phyloP scores from a whole-genome alignment of 1,284 basidiomycete genomes.

The Ganoderma sp. region DNA sequence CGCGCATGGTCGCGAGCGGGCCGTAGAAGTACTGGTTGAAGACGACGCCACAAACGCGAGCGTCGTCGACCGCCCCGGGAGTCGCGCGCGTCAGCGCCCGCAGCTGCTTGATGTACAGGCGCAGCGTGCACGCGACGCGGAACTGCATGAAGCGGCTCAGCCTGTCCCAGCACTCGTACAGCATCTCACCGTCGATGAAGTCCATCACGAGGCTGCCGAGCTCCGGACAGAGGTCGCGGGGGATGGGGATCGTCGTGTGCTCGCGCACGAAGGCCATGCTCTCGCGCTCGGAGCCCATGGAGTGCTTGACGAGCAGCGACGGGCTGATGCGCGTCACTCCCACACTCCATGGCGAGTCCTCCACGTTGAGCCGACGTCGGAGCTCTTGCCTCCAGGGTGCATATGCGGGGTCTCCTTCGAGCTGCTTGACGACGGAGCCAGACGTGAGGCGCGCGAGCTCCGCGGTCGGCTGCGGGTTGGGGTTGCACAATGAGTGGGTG shows the following conservation, averaged over 20 bases:
- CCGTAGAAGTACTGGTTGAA: conserved; percentile 18
- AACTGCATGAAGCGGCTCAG: conserved; percentile 31
- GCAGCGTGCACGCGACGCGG: conserved; percentile 37
- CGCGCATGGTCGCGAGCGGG: conserved; percentile 11
- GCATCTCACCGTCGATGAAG: conserved; percentile 33
- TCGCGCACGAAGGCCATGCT: conserved; percentile 33
- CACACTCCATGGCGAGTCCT: neutral
- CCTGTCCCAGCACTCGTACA: conserved; percentile 34
- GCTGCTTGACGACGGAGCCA: neutral
- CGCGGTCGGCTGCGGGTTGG: neutral
- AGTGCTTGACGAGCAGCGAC: conserved; percentile 10
- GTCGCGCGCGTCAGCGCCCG: neutral
- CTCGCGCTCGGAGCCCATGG: conserved; percentile 32
- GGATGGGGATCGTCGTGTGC: conserved; percentile 37
- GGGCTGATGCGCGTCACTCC: conserved; percentile 14
- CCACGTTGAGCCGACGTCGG: conserved; percentile 3
- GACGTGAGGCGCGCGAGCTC: neutral
- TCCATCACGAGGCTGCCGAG: conserved; percentile 32
- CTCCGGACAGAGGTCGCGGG: conserved; percentile 19
- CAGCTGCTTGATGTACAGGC: conserved; percentile 35
- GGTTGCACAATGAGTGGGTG: neutral
- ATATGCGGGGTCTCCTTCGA: neutral
- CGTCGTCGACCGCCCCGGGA: neutral
- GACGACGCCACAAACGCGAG: conserved; percentile 26
- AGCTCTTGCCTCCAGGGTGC: conserved; percentile 10